Evolutionary conservation across 129 eudicot species (phyloP), one percentile per base, ranked within the genome.

Genomic region (Solidago caesia): DNA sequence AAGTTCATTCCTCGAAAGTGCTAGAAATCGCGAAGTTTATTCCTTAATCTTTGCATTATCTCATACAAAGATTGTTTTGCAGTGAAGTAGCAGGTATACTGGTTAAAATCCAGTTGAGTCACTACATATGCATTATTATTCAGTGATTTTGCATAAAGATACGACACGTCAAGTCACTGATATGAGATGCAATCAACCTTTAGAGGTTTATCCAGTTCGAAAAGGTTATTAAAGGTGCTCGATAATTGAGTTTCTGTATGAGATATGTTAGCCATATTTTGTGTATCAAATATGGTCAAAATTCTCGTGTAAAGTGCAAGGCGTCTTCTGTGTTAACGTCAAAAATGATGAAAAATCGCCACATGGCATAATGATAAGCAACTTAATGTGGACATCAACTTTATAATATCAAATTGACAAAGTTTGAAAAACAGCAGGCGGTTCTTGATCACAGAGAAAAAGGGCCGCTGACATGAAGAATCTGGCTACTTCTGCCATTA

Each of bases 401-500:
- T 21, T 21, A 21, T 21, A 21, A 21, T 70, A 83, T 92, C 21
- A 92, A 89, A 75, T 68, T 92, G 83, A 84, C 96, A 5, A 92
- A 92, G 72, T 92, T 87, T 75, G 98, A 92, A 79, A 89, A 89
- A 75, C 87, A 89, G 84, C 84, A 84, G 49, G 92, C 96, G 3
- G 69, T 77, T 44, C 61, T 80, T 66, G 80, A 87, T 47, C 92
- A 71, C 96, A 89, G 73, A 79, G 86, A 72, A 67, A 64, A 55
- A 81, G 90, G 64, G 96, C 98, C 7, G 82, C 85, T 82, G 92
- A 87, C 78, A 81, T 89, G 92, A 89, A 92, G 81, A 86, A 64
- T 77, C 82, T 89, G 47, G 98, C 96, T 13, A 89, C 98, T 68
- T 82, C 98, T 66, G 79, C 96, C 65, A 87, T 89, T 61, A 87